phyloP scores from a whole-genome alignment of 805 yeast species.

The Saccharomycopsis babjevae region DNA sequence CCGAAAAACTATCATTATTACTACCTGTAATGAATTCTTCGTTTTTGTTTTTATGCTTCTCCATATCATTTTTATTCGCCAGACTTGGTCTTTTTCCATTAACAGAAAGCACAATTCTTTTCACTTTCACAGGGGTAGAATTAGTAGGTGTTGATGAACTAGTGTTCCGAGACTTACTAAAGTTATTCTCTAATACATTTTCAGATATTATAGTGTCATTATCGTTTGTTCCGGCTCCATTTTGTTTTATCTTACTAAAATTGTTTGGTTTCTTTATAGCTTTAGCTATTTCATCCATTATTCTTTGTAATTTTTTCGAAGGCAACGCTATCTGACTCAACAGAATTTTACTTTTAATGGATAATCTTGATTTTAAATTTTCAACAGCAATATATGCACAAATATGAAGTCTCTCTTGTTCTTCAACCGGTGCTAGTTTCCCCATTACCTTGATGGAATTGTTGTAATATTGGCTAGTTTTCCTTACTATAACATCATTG shows the following conservation, averaged over 20 bases:
- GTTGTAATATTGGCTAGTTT: conserved; percentile 3
- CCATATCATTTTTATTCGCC: neutral
- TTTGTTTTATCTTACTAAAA: neutral
- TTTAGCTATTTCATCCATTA: conserved; percentile 19
- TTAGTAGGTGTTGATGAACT: neutral
- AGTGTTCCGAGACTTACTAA: neutral
- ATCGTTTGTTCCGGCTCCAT: neutral
- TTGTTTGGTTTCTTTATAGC: neutral
- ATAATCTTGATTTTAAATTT: conserved; percentile 31
- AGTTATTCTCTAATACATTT: neutral
- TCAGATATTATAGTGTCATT: neutral
- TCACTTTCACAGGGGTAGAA: neutral
- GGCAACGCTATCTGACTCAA: conserved; percentile 44
- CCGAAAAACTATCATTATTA: neutral
- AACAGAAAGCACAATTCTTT: neutral
- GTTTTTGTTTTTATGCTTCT: neutral
- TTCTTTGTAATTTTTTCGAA: conserved; percentile 29
- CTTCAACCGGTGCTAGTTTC: conserved; percentile 40
- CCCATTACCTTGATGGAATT: conserved; percentile 5
- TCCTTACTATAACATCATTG: neutral
- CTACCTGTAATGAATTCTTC: neutral
- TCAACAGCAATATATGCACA: conserved; percentile 57
- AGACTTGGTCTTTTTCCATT: neutral
- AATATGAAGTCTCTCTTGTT: conserved; percentile 56
- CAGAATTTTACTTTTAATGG: neutral